Percentiles rank a stretch among this genome's conserved stretches.
Evolutionary conservation across 495 filamentous ascomycete species (phyloP).

Genomic region (Xylaria curta): DNA sequence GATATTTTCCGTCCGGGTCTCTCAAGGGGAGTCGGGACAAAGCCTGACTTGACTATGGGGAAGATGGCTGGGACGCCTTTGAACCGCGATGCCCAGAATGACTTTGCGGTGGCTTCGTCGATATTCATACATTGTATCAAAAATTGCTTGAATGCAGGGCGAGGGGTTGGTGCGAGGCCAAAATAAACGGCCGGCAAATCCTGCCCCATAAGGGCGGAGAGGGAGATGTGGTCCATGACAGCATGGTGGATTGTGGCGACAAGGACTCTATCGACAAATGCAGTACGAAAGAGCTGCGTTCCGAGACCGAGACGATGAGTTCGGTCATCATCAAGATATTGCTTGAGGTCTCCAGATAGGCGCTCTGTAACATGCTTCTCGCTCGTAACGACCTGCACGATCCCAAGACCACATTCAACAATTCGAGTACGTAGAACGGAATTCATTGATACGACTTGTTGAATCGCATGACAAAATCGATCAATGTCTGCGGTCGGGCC

Average conservation of each 20-base stretch:
- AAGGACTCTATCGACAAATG: conserved; percentile 11
- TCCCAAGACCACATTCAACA: conserved; percentile 11
- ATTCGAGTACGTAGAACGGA: conserved; percentile 22
- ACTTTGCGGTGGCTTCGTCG: conserved; percentile 11
- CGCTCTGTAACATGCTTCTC: conserved; percentile 16
- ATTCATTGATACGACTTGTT: conserved; percentile 14
- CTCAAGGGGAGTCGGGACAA: neutral
- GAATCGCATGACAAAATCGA: conserved; percentile 14
- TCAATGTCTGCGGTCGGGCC: conserved; percentile 17
- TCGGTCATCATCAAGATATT: conserved; percentile 9
- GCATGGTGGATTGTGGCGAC: conserved; percentile 25
- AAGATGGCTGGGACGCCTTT: conserved; percentile 21
- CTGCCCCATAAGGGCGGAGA: neutral
- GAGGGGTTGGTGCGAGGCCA: neutral
- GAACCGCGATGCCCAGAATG: conserved; percentile 25
- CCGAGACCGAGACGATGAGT: conserved; percentile 7
- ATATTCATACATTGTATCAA: conserved; percentile 8
- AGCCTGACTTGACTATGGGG: conserved; percentile 14
- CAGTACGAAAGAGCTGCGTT: conserved; percentile 11
- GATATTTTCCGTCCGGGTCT: neutral
- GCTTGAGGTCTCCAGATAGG: neutral
- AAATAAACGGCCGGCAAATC: conserved; percentile 14
- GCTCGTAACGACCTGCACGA: conserved; percentile 18
- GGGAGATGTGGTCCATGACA: conserved; percentile 9
- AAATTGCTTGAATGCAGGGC: conserved; percentile 24